Percentiles rank a stretch among this genome's conserved stretches.
These are phyloP conservation scores for Malassezia sympodialis DNA, from an alignment of 1,284 basidiomycete genomes.

Conservation along the genomic window DNA sequence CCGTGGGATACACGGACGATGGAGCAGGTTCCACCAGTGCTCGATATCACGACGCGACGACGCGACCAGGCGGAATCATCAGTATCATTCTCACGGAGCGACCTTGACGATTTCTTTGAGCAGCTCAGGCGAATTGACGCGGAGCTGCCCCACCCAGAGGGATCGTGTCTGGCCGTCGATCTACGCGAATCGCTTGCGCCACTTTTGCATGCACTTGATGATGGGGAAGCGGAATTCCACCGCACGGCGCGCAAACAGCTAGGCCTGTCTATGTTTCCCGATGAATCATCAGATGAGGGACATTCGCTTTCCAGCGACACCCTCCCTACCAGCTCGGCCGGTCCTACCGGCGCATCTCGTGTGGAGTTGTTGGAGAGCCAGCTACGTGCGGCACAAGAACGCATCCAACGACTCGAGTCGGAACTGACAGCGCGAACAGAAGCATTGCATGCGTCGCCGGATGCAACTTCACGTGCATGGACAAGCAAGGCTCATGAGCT, in stretches of 20 bases:
- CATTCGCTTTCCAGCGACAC: neutral
- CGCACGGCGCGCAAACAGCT: neutral
- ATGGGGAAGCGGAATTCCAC: neutral
- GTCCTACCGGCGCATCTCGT: neutral
- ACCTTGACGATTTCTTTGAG: slow-evolving; percentile 27
- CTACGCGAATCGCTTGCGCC: neutral
- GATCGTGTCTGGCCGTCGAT: neutral
- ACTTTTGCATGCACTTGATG: neutral
- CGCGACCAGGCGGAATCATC: slow-evolving; percentile 17
- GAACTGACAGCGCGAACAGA: slow-evolving; percentile 2
- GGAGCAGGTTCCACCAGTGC: slow-evolving; percentile 29
- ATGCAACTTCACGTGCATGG: slow-evolving; percentile 43
- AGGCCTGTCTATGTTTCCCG: neutral
- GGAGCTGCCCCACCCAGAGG: slow-evolving; percentile 11
- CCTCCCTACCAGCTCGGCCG: neutral
- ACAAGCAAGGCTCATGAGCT: slow-evolving; percentile 47
- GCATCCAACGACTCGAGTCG: neutral
- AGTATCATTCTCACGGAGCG: slow-evolving; percentile 18
- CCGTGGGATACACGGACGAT: slow-evolving; percentile 38
- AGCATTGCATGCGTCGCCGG: neutral
- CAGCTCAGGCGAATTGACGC: slow-evolving; percentile 29
- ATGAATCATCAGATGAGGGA: neutral
- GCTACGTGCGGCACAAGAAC: slow-evolving; percentile 4
- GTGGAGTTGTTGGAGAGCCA: slow-evolving; percentile 4
- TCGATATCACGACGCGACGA: slow-evolving; percentile 38